Conservation (phyloP, 306 rosid genomes). For the Prunus mume region DNA sequence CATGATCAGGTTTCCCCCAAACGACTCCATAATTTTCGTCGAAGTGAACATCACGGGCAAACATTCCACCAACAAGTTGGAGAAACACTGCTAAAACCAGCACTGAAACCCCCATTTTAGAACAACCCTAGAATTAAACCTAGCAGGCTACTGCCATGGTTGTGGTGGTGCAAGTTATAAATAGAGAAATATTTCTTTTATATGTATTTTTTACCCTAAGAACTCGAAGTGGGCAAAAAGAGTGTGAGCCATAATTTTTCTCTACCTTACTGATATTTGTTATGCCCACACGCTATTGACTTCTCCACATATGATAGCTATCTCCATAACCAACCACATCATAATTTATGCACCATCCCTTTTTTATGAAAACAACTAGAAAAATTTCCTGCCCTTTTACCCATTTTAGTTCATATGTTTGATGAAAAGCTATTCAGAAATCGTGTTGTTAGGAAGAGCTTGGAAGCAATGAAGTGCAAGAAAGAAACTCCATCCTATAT, state of each 20-base stretch:
- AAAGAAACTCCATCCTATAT: not conserved
- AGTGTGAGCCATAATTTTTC: constrained; percentile 37
- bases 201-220: too few relatives aligned
- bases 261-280: constrained; percentile 3
- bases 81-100: not conserved
- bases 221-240: constrained; percentile 25
- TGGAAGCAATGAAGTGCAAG: not conserved
- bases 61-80: not conserved
- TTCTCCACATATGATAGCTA: constrained; percentile 5
- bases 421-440: not conserved
- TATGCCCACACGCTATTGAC: constrained; percentile 43
- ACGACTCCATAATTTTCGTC: not conserved
- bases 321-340: constrained; percentile 18
- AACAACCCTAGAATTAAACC: not conserved
- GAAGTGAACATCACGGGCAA: not conserved
- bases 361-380: not conserved
- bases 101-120: not conserved
- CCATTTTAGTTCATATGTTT: not conserved
- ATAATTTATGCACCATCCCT: not conserved
- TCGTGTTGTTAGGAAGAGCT: not conserved
- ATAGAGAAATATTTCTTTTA: not conserved
- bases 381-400: not conserved
- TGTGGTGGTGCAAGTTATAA: not conserved
- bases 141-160: not conserved
- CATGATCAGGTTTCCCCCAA: not conserved